Conservation (phyloP, 2,329 filamentous ascomycete species). For the Colletotrichum truncatum region DNA sequence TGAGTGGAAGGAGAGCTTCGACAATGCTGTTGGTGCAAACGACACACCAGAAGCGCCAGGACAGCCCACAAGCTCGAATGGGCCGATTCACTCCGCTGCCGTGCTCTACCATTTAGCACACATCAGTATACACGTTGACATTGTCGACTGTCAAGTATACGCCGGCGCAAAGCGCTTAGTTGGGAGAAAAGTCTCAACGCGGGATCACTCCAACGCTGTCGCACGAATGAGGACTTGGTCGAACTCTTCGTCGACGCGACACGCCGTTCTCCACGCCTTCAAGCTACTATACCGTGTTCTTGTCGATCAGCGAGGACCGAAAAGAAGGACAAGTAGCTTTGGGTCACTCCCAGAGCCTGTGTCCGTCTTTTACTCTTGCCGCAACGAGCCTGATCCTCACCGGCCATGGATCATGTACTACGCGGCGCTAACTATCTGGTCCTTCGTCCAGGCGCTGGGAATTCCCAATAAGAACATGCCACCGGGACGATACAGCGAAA, state of each 20-base stretch:
- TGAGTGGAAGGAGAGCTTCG: slow-evolving; percentile 87
- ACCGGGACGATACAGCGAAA: slow-evolving; percentile 39
- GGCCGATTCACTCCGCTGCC: slow-evolving; percentile 80
- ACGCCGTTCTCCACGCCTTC: slow-evolving; percentile 86
- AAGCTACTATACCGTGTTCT: slow-evolving; percentile 83
- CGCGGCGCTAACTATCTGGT: slow-evolving; percentile 86
- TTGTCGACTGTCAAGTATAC: slow-evolving; percentile 90
- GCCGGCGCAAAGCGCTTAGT: slow-evolving; percentile 81
- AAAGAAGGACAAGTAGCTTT: slow-evolving; percentile 33
- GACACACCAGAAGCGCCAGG: slow-evolving; percentile 43
- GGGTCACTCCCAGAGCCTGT: slow-evolving; percentile 41
- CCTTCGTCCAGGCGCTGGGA: slow-evolving; percentile 83
- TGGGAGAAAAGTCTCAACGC: slow-evolving; percentile 79
- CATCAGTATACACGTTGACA: slow-evolving; percentile 88
- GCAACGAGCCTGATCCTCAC: slow-evolving; percentile 83
- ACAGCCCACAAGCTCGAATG: slow-evolving; percentile 64
- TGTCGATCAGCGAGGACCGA: slow-evolving; percentile 57
- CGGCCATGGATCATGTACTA: slow-evolving; percentile 93
- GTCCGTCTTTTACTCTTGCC: slow-evolving; percentile 71
- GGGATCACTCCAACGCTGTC: slow-evolving; percentile 78
- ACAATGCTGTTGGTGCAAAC: slow-evolving; percentile 65
- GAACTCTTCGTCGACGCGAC: slow-evolving; percentile 75
- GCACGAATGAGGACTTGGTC: slow-evolving; percentile 85
- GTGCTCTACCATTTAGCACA: slow-evolving; percentile 88
- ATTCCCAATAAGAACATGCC: slow-evolving; percentile 15